Percentiles rank a stretch among this genome's conserved stretches.
Evolutionary conservation across 2,329 filamentous ascomycete genomes (phyloP).

Genomic region (Neofusicoccum kwambonambiense): DNA sequence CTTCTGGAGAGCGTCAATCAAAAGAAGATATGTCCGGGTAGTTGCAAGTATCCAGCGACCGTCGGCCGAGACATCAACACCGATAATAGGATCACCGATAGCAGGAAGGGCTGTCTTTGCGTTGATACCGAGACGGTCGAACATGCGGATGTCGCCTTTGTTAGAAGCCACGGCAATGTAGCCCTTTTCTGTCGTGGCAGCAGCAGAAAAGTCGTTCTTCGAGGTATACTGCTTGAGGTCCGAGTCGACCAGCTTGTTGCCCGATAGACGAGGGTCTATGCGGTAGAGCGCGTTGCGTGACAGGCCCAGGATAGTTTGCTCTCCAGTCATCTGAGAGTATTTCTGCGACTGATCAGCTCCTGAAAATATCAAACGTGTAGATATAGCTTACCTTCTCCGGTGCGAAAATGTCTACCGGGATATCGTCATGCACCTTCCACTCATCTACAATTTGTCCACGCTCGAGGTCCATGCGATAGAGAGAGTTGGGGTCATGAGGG

Average conservation of each 20-base stretch:
- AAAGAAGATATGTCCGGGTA: conserved; percentile 87
- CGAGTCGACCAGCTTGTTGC: conserved; percentile 87
- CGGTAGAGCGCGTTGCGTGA: conserved; percentile 92
- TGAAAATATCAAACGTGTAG: neutral
- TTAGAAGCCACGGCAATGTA: conserved; percentile 96
- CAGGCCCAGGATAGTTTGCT: conserved; percentile 92
- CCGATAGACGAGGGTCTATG: conserved; percentile 84
- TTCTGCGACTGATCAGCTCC: conserved; percentile 56
- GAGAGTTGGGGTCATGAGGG: conserved; percentile 75
- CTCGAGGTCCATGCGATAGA: conserved; percentile 97
- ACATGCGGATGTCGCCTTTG: conserved; percentile 95
- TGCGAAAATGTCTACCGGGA: conserved; percentile 85
- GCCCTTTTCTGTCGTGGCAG: conserved; percentile 93
- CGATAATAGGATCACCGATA: conserved; percentile 90
- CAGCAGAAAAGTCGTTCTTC: conserved; percentile 95
- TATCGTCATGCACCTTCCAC: conserved; percentile 97
- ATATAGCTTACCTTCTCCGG: conserved; percentile 70
- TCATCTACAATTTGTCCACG: conserved; percentile 98
- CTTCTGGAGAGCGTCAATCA: conserved; percentile 89
- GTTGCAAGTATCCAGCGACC: conserved; percentile 95
- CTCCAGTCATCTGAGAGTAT: conserved; percentile 94
- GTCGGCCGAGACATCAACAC: conserved; percentile 91
- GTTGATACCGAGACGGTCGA: conserved; percentile 93
- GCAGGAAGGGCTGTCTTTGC: conserved; percentile 97
- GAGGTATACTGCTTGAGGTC: conserved; percentile 94